These are phyloP conservation scores for Meripilus lineatus DNA, from an alignment of 1,284 basidiomycete species.

Conservation along the genomic window DNA sequence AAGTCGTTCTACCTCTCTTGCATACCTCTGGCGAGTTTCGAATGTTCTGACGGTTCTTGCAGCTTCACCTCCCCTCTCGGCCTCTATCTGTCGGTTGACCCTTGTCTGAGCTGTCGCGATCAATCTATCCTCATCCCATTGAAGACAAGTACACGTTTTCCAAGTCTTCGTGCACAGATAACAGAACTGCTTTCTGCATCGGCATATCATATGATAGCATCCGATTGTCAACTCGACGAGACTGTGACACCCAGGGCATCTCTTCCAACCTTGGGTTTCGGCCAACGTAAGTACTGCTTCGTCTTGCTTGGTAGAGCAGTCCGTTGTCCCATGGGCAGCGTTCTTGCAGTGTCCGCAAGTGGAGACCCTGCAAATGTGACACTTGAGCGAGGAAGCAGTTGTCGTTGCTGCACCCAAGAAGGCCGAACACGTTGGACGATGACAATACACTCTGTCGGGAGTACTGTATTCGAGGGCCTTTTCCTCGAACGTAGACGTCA, in stretches of 20 bases:
- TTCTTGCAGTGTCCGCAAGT: conserved; percentile 44
- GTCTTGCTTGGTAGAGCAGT: conserved; percentile 29
- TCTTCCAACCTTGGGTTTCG: conserved; percentile 35
- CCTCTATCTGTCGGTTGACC: conserved; percentile 29
- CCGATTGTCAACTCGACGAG: conserved; percentile 33
- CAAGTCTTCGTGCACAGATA: conserved; percentile 47
- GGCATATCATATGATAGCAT: conserved; percentile 37
- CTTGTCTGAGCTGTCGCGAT: conserved; percentile 22
- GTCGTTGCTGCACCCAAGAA: conserved; percentile 44
- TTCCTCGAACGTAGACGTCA: conserved; percentile 22
- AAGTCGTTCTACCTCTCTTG: conserved; percentile 33
- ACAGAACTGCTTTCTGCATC: conserved; percentile 32
- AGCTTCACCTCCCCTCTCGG: conserved; percentile 16
- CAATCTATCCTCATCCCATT: conserved; percentile 49
- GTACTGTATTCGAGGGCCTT: conserved; percentile 35
- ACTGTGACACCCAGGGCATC: conserved; percentile 35
- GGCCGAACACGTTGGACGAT: conserved; percentile 37
- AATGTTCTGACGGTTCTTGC: conserved; percentile 20
- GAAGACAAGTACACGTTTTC: conserved; percentile 48
- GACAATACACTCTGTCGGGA: conserved; percentile 37
- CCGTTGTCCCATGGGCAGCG: conserved; percentile 25
- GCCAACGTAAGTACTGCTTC: conserved; percentile 39
- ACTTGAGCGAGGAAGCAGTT: conserved; percentile 20
- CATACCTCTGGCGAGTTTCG: no score
- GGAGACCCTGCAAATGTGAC: conserved; percentile 29